Conservation (phyloP, 176 grass and related monocot genomes). For the Dendrocalamus sinicus region DNA sequence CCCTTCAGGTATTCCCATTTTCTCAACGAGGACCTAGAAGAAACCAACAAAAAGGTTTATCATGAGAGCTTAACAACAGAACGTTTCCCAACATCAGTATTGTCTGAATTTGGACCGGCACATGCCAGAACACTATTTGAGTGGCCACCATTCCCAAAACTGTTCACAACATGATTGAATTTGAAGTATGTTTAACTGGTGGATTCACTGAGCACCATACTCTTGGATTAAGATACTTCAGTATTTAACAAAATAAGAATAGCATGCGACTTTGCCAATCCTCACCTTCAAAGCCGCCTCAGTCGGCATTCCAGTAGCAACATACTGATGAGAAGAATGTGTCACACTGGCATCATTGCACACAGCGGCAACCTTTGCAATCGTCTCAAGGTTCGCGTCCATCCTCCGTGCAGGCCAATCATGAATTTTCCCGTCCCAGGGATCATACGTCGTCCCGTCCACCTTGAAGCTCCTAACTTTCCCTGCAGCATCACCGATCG, state of each 20-base stretch:
- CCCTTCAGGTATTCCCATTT: conserved; percentile 82
- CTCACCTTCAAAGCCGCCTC: conserved; percentile 93
- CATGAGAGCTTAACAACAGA: neutral
- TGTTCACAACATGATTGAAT: neutral
- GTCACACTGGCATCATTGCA: conserved; percentile 85
- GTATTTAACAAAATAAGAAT: neutral
- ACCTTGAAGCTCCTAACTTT: conserved; percentile 74
- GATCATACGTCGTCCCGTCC: conserved; percentile 87
- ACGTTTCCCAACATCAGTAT: conserved; percentile 11
- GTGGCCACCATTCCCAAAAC: neutral
- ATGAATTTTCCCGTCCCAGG: conserved; percentile 72
- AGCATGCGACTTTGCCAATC: conserved; percentile 4
- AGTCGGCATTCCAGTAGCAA: conserved; percentile 83
- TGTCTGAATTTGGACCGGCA: conserved; percentile 15
- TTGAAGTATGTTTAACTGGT: neutral
- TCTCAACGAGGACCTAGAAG: conserved; percentile 84
- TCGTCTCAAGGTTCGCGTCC: conserved; percentile 78
- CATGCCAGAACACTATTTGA: conserved; percentile 23
- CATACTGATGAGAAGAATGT: conserved; percentile 66
- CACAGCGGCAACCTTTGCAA: conserved; percentile 83
- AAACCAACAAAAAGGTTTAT: conserved; percentile 47
- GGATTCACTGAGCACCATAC: neutral
- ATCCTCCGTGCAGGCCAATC: conserved; percentile 61
- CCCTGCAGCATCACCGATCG: conserved; percentile 42
- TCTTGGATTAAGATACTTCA: neutral